These are phyloP conservation scores for Verruconis gallopava DNA, from an alignment of 2,329 filamentous ascomycete species.

Conservation along the genomic window DNA sequence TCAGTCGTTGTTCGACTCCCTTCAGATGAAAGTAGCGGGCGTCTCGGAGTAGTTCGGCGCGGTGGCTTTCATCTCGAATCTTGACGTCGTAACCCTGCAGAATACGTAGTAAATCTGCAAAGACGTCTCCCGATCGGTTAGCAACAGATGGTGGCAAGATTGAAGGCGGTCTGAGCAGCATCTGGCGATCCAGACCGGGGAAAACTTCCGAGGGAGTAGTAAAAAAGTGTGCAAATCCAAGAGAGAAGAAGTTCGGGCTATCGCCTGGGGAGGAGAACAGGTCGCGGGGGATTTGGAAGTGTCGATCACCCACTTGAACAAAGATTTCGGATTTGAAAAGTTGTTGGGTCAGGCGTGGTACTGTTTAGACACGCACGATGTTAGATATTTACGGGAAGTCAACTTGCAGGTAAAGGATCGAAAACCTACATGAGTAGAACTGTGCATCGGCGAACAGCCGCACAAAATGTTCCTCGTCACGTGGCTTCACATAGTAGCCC, in stretches of 20 bases:
- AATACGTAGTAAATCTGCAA: slow-evolving; percentile 68
- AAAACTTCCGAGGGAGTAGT: slow-evolving; percentile 67
- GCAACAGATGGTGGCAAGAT: slow-evolving; percentile 74
- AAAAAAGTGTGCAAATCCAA: slow-evolving; percentile 84
- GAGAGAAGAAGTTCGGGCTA: slow-evolving; percentile 88
- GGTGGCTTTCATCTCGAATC: slow-evolving; percentile 64
- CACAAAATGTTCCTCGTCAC: slow-evolving; percentile 77
- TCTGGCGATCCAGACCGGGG: slow-evolving; percentile 66
- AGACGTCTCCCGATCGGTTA: slow-evolving; percentile 69
- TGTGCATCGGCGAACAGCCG: slow-evolving; percentile 89
- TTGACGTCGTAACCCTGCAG: slow-evolving; percentile 72
- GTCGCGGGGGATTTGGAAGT: slow-evolving; percentile 84
- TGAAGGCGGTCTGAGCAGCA: slow-evolving; percentile 72
- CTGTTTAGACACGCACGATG: slow-evolving; percentile 37
- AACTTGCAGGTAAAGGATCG: slow-evolving; percentile 4
- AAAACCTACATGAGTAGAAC: slow-evolving; percentile 71
- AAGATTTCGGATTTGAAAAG: slow-evolving; percentile 87
- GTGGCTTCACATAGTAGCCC: slow-evolving; percentile 73
- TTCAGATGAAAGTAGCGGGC: slow-evolving; percentile 90
- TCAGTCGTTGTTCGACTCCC: slow-evolving; percentile 75
- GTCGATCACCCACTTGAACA: slow-evolving; percentile 73
- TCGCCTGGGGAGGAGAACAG: slow-evolving; percentile 77
- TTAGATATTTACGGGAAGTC: slow-evolving; percentile 10
- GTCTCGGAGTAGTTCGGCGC: slow-evolving; percentile 65
- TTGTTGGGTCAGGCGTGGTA: slow-evolving; percentile 80